These are phyloP conservation scores for Corynascus novoguineensis DNA, from an alignment of 495 filamentous ascomycete genomes.

Conservation along the genomic window DNA sequence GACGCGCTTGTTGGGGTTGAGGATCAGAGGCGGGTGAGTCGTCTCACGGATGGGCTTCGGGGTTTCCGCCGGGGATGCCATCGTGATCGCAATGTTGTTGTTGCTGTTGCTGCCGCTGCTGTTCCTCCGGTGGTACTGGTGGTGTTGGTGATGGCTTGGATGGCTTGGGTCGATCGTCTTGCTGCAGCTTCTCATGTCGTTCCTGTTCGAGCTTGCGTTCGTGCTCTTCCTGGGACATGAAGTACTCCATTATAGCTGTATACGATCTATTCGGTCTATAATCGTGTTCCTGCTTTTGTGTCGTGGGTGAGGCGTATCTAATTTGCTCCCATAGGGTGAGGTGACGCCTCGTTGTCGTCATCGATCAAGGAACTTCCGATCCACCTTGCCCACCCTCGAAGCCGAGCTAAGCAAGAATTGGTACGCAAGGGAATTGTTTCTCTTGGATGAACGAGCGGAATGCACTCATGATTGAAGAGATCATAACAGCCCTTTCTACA, in stretches of 20 bases:
- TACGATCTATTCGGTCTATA: background rate
- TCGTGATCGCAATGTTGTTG: background rate
- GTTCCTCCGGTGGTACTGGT: background rate
- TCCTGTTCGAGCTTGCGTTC: slow-evolving; percentile 3
- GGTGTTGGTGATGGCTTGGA: background rate
- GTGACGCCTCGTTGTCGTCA: slow-evolving; percentile 10
- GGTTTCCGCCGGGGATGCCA: background rate
- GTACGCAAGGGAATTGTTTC: too few relatives aligned
- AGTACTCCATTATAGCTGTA: slow-evolving; percentile 19
- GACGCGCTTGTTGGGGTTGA: slow-evolving; percentile 22
- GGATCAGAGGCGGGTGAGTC: slow-evolving; percentile 15
- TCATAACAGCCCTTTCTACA: too few relatives aligned
- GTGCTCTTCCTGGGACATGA: slow-evolving; percentile 14
- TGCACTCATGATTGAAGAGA: too few relatives aligned
- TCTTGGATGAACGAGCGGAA: too few relatives aligned
- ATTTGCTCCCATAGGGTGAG: background rate
- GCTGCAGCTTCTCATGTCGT: background rate
- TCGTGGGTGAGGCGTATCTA: background rate
- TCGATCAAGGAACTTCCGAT: background rate
- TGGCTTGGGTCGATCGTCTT: too few relatives aligned
- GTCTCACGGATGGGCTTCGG: slow-evolving; percentile 5
- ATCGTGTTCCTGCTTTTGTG: background rate
- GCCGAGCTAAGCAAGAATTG: too few relatives aligned
- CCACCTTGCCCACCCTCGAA: too few relatives aligned
- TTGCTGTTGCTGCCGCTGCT: background rate